Conservation (phyloP, 139 green algal species). For the Volvox reticuliferus region DNA sequence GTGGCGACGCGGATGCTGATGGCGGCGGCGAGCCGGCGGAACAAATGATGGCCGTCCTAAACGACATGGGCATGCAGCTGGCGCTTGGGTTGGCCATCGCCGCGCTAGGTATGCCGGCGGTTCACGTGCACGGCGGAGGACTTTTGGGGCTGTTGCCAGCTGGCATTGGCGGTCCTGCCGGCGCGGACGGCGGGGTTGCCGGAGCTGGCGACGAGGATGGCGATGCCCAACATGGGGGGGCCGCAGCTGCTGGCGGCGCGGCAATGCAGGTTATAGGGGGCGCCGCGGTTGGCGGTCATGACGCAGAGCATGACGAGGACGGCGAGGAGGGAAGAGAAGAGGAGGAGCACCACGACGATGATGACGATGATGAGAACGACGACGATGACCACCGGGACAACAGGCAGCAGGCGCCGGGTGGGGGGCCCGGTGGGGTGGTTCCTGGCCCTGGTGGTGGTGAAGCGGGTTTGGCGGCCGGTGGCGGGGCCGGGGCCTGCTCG, state of each 20-base stretch:
- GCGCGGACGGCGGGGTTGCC: not conserved
- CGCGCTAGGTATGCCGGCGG: constrained; percentile 2
- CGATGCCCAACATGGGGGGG: not conserved
- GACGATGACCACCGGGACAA: not conserved
- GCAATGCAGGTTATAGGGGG: not conserved
- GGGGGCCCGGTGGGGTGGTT: not conserved
- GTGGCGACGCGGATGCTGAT: not conserved
- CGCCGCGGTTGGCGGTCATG: not conserved
- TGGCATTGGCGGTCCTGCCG: too few species aligned
- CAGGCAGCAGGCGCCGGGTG: not conserved
- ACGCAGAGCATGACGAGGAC: too few species aligned
- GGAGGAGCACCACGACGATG: not conserved
- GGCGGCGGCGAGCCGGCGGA: not conserved
- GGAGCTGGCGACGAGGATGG: not conserved
- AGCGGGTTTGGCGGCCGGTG: too few species aligned
- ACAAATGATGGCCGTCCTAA: not conserved
- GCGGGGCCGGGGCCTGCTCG: too few species aligned
- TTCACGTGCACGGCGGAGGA: not conserved
- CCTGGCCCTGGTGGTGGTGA: too few species aligned
- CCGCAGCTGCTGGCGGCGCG: not conserved
- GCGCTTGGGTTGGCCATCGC: constrained; percentile 9
- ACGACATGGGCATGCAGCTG: constrained; percentile 25
- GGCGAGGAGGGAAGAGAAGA: too few species aligned
- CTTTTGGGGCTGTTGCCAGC: too few species aligned
- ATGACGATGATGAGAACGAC: not conserved